These are phyloP conservation scores for Vicia villosa DNA, from an alignment of 306 rosid species.

Conservation along the genomic window DNA sequence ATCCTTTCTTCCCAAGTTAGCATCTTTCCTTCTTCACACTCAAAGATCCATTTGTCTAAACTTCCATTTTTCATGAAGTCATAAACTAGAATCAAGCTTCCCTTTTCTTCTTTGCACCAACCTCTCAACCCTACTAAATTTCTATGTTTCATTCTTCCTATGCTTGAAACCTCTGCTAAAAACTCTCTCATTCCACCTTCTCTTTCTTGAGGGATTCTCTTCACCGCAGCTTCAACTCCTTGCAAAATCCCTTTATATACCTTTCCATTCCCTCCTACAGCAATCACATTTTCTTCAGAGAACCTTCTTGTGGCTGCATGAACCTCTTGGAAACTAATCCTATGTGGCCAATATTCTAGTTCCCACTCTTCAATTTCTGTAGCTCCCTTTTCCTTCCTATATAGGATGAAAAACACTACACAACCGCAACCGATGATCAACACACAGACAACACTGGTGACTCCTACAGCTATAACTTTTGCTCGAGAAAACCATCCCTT, in stretches of 20 bases:
- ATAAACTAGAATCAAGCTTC: slow-evolving; percentile 57
- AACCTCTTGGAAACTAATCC: slow-evolving; percentile 55
- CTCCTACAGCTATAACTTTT: slow-evolving; percentile 33
- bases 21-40: slow-evolving; percentile 42
- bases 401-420: slow-evolving; percentile 14
- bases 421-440: slow-evolving; percentile 36
- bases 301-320: slow-evolving; percentile 55
- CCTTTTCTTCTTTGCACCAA: slow-evolving; percentile 67
- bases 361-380: slow-evolving; percentile 67
- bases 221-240: slow-evolving; percentile 62
- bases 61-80: slow-evolving; percentile 76
- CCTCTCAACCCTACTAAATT: slow-evolving; percentile 67
- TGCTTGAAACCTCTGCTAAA: slow-evolving; percentile 66
- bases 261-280: slow-evolving; percentile 60
- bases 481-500: slow-evolving; percentile 38
- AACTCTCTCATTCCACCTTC: slow-evolving; percentile 64
- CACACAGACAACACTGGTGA: slow-evolving; percentile 32
- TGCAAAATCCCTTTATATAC: slow-evolving; percentile 60
- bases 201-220: slow-evolving; percentile 51
- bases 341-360: slow-evolving; percentile 69
- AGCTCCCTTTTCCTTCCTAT: slow-evolving; percentile 19
- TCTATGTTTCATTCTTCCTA: slow-evolving; percentile 70
- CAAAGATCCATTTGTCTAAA: slow-evolving; percentile 62
- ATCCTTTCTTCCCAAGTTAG: slow-evolving; percentile 61
- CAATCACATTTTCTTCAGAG: slow-evolving; percentile 57